Percentiles rank a stretch among this genome's conserved stretches.
Evolutionary conservation across 306 rosid genomes (phyloP).

Genomic region (Senna tora): DNA sequence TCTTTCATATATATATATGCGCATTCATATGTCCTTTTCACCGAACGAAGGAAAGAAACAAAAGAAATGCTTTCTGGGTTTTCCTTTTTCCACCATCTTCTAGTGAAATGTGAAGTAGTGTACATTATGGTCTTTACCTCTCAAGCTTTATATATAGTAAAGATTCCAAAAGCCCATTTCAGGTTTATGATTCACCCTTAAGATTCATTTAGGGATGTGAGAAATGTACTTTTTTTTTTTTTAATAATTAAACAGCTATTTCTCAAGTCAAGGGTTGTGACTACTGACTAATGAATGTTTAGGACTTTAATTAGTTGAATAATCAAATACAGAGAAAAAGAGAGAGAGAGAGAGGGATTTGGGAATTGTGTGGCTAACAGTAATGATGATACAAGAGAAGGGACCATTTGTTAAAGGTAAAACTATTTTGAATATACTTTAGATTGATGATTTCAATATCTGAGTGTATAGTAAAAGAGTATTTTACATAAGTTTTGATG

Average conservation of each 20-base stretch:
- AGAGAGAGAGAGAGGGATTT: conserved; percentile 36
- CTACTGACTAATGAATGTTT: conserved; percentile 34
- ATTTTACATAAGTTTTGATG: too few relatives aligned
- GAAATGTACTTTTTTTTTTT: not conserved
- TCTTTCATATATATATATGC: conserved; percentile 58
- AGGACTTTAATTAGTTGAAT: conserved; percentile 34
- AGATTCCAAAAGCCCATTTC: conserved; percentile 23
- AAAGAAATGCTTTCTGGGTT: conserved; percentile 45
- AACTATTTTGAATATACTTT: too few relatives aligned
- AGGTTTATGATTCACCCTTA: conserved; percentile 27
- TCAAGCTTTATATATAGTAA: conserved; percentile 4
- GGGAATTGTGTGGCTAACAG: conserved; percentile 48
- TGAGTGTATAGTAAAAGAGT: too few relatives aligned
- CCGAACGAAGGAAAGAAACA: conserved; percentile 60
- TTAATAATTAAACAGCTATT: conserved; percentile 12
- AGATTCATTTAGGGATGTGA: conserved; percentile 26
- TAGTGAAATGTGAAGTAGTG: conserved; percentile 36
- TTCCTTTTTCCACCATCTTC: conserved; percentile 27
- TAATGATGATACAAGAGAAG: conserved; percentile 57
- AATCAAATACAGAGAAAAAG: conserved; percentile 1
- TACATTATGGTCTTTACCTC: conserved; percentile 24
- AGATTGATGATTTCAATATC: too few relatives aligned
- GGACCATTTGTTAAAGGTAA: conserved; percentile 30
- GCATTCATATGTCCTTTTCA: conserved; percentile 85
- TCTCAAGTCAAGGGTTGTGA: conserved; percentile 30